Conservation (phyloP, 2,329 filamentous ascomycete genomes). For the Aureobasidium sp. region DNA sequence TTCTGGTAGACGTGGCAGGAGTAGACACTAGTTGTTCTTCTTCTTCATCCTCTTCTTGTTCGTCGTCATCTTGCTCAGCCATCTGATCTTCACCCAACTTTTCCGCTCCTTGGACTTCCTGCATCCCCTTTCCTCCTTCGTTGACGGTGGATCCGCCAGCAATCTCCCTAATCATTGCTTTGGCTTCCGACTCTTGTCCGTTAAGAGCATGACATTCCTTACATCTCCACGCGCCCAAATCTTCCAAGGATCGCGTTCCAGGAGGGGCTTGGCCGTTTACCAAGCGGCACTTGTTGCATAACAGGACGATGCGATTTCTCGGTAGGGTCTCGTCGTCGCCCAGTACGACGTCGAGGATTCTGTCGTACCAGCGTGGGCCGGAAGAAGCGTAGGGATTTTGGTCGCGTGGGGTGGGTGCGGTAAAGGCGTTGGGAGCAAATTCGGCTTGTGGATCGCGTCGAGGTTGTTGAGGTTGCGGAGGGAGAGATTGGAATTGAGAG, state of each 20-base stretch:
- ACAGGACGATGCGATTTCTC: conserved; percentile 81
- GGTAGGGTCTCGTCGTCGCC: conserved; percentile 91
- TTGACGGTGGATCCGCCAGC: conserved; percentile 10
- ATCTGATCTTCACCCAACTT: conserved; percentile 14
- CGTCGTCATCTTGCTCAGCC: conserved; percentile 12
- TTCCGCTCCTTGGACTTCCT: conserved; percentile 12
- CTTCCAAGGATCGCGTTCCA: conserved; percentile 64
- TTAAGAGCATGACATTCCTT: conserved; percentile 76
- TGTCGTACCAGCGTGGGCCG: conserved; percentile 74
- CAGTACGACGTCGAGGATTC: conserved; percentile 80
- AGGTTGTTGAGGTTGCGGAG: conserved; percentile 9
- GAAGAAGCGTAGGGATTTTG: conserved; percentile 21
- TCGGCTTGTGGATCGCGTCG: conserved; percentile 31
- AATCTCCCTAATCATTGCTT: conserved; percentile 52
- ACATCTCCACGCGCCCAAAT: conserved; percentile 82
- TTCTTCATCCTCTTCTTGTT: conserved; percentile 13
- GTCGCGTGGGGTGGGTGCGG: conserved; percentile 16
- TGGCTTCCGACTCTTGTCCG: conserved; percentile 68
- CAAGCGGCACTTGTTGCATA: conserved; percentile 72
- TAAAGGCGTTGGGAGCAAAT: conserved; percentile 66
- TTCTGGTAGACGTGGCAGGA: conserved; percentile 32
- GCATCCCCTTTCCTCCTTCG: conserved; percentile 11
- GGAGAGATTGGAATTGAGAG: background rate
- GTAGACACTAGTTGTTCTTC: conserved; percentile 21
- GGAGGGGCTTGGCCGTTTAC: conserved; percentile 96